Evolutionary conservation across 805 yeast genomes (phyloP), one percentile per base, ranked within the genome.

Genomic region (Novakomyces olei): DNA sequence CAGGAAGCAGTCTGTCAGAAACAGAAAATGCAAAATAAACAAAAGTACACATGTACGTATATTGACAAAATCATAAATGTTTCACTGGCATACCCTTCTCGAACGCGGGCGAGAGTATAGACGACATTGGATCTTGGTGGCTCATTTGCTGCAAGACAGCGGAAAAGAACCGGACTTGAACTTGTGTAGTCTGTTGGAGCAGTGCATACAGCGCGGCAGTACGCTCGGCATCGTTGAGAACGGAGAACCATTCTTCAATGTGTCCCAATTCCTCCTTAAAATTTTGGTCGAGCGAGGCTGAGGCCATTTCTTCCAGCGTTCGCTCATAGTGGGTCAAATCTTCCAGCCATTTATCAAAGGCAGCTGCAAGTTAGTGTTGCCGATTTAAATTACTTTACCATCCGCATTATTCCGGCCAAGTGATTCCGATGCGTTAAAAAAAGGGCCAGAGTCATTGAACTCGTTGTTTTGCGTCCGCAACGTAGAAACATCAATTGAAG

Each of bases 191-290:
- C 27, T 49, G 55, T 34, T 50, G 50, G 15, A 53, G 42, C 25
- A 58, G 45, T 7, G 60, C 41, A 31, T 48, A 42, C 31, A 57
- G 39, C 6, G 61, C 47, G 19, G 58, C 51, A 5, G 55, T 45
- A 24, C 58, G 53, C 39, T 57, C 62, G 17, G 46, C 46, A 22
- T 47, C 47, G 30, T 46, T 42, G 20, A 57, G 47, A 22, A 48
- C 46, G 26, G 51, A 48, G 40, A 54, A 57, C 63, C 63, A 57
- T 33, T 47, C 45, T 39, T 53, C 60, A 36, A 56, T 44, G 22
- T 53, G 48, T 28, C 38, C 35, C 19, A 54, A 45, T 38, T 54
- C 57, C 19, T 49, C 47, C 30, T 44, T 44, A 41, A 52, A 52
- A 33, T 44, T 39, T 28, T 36, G 37, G 35, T 48, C 53, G 29